Percentiles rank a stretch among this genome's conserved stretches.
phyloP scores from a whole-genome alignment of 768 basidiomycete genomes.

The Daedalea quercina region DNA sequence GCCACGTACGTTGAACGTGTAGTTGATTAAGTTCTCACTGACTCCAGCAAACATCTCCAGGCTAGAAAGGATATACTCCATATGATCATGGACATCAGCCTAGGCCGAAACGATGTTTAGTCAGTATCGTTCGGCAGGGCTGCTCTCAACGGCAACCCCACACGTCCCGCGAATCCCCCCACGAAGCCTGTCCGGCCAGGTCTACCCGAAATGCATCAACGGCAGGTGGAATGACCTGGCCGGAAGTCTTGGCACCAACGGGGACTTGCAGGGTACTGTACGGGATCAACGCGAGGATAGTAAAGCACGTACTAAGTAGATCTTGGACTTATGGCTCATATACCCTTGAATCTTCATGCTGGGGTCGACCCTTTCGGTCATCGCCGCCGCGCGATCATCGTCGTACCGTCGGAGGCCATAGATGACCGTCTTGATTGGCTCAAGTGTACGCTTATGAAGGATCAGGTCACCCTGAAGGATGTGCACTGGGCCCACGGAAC shows the following conservation, averaged over 20 bases:
- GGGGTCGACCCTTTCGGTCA: constrained; percentile 31
- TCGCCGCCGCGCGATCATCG: constrained; percentile 55
- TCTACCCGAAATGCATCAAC: no score
- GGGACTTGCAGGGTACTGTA: not conserved
- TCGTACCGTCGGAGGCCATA: constrained; percentile 68
- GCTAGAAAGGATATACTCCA: constrained; percentile 63
- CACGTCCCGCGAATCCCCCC: not conserved
- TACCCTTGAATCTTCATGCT: constrained; percentile 42
- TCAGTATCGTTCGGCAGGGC: not conserved
- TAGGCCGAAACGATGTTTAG: constrained; percentile 15
- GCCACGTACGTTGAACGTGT: constrained; percentile 61
- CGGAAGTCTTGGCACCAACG: not conserved
- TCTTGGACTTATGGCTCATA: constrained; percentile 64
- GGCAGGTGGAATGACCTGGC: no score
- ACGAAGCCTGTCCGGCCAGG: no score
- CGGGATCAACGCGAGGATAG: not conserved
- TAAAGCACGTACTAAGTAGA: constrained; percentile 45
- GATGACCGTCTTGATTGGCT: constrained; percentile 63
- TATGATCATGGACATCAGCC: constrained; percentile 74
- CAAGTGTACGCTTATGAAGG: constrained; percentile 66
- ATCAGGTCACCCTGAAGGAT: constrained; percentile 72
- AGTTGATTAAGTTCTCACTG: constrained; percentile 65
- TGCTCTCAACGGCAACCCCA: no score
- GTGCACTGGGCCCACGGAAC: constrained; percentile 41
- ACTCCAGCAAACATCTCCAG: constrained; percentile 71